A percentile compares a stretch with the other conserved stretches of the same genome.
Conservation (phyloP, 176 grass and related monocot genomes). For the Dendrocalamus sinicus region DNA sequence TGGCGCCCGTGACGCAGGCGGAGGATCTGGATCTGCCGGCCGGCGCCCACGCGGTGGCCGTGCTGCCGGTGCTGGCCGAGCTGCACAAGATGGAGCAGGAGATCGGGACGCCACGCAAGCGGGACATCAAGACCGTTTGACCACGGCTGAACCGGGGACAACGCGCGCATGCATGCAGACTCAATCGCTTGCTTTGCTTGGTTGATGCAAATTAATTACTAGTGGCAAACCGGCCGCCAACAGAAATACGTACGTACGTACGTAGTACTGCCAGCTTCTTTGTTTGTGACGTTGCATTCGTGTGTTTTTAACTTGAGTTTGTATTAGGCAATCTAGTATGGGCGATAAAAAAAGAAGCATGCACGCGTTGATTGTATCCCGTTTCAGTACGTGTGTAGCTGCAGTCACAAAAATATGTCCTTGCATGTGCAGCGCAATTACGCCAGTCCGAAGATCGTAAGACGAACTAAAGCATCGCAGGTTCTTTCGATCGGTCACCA, state of each 20-base stretch:
- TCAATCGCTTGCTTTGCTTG: background rate
- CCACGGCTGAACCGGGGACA: background rate
- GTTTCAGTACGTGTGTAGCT: too few species aligned
- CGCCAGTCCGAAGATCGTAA: too few species aligned
- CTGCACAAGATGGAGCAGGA: slow-evolving; percentile 63
- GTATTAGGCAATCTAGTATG: background rate
- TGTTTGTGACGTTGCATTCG: background rate
- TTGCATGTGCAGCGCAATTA: too few species aligned
- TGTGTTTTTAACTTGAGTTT: background rate
- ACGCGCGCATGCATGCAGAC: background rate
- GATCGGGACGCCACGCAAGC: slow-evolving; percentile 50
- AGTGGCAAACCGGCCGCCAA: background rate
- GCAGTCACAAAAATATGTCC: too few species aligned
- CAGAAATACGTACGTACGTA: background rate
- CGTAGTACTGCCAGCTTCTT: background rate
- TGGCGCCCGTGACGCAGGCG: background rate
- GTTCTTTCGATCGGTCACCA: too few species aligned
- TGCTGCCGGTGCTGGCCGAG: slow-evolving; percentile 57
- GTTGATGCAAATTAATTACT: background rate
- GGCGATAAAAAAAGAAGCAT: too few species aligned
- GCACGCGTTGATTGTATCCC: too few species aligned
- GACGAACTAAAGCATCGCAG: too few species aligned
- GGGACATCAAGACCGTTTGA: slow-evolving; percentile 45
- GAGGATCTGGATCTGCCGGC: slow-evolving; percentile 51
- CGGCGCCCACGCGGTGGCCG: slow-evolving; percentile 44